These are phyloP conservation scores for Astraeus odoratus DNA, from an alignment of 768 basidiomycete genomes.

Conservation along the genomic window DNA sequence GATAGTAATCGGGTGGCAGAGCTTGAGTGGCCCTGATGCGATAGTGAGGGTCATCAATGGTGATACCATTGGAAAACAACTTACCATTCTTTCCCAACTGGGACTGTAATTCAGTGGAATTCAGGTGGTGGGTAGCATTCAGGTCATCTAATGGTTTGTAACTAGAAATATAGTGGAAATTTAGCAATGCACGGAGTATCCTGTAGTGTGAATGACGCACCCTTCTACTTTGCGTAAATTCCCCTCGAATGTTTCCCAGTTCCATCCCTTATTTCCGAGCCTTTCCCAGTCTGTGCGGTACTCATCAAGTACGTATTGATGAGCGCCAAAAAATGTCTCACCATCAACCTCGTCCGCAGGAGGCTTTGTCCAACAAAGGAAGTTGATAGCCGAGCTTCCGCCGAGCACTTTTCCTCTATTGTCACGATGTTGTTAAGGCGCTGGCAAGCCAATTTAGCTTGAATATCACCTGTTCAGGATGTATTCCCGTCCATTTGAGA, in stretches of 20 bases:
- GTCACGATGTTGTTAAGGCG: background rate
- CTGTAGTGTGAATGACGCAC: conserved; percentile 17
- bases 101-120: background rate
- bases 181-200: background rate
- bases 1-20: conserved; percentile 7
- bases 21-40: conserved; percentile 7
- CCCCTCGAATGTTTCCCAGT: conserved; percentile 37
- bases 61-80: background rate
- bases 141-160: background rate
- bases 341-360: conserved; percentile 26
- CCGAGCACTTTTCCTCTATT: conserved; percentile 26
- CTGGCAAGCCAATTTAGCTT: background rate
- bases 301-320: background rate
- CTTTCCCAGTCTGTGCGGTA: conserved; percentile 28
- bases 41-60: background rate
- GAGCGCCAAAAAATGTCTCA: background rate
- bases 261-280: conserved; percentile 53
- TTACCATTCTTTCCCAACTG: conserved; percentile 1
- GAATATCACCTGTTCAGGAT: conserved; percentile 1
- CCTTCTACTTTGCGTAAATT: conserved; percentile 33
- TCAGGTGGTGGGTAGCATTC: background rate
- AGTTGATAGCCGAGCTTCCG: conserved; percentile 41
- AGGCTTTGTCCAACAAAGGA: conserved; percentile 26
- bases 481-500: conserved; percentile 7
- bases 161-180: background rate